Evolutionary conservation across 441 rosid species (phyloP), one percentile per base, ranked within the genome.

Genomic region (Populus tomentosa): DNA sequence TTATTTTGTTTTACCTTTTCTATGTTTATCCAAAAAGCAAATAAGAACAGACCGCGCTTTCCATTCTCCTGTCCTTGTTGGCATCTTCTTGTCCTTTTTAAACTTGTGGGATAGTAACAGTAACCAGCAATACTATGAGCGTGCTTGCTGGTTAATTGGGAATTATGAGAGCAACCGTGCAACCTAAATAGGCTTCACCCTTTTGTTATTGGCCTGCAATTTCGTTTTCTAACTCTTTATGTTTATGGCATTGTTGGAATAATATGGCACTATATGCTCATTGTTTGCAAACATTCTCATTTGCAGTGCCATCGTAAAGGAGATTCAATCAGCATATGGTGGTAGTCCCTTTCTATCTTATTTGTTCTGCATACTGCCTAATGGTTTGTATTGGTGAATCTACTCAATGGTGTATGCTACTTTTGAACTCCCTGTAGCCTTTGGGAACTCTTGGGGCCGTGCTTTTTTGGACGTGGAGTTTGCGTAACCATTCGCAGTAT

Each of bases 261-360:
- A 53, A 30, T 30, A 30, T 53, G 61, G 8, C 2, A 16, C 21
- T 53, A 4, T 33, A 18, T 53, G 14, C 61, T 83, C 36, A 59
- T 9, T n/a, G 8, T 64, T 66, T 4, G 20, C n/a, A 10, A 20
- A 21, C 56, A 28, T 64, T 40, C 16, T 72, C 61, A 18, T 69
- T 6, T 82, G 86, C 70, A 87, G 88, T 86, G 88, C 88, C 88
- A 26, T 87, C 90, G 2, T 87, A 81, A 71, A 14, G 67, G 77
- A 21, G 65, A 38, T 1, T 2, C 33, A 10, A 3, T 9, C 13
- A 8, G 63, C 36, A 42, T 5, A 10, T 5, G 10, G 36, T 10
- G 67, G 35, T 2, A 30, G 66, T 32, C 32, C 32, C 33, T 46
- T 21, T 42, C 32, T 77, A 42, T 46, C 28, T 64, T 71, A 11